phyloP scores from a whole-genome alignment of 2,329 filamentous ascomycete species.

The Rutstroemia sp. region DNA sequence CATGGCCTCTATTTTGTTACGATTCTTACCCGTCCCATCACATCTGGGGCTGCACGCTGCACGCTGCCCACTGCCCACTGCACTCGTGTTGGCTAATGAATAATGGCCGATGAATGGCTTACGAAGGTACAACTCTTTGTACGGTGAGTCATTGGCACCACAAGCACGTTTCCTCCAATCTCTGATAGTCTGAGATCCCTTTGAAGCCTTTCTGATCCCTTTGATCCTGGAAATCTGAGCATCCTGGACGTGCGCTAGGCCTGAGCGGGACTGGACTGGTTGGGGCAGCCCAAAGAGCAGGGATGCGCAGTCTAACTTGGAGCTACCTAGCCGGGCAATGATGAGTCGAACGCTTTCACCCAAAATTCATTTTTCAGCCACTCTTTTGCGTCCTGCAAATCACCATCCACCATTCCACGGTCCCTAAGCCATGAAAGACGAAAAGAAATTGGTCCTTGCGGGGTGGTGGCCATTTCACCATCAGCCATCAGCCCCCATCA shows the following conservation, averaged over 20 bases:
- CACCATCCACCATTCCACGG: neutral
- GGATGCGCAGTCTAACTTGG: neutral
- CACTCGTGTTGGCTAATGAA: neutral
- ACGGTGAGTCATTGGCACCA: too few relatives aligned
- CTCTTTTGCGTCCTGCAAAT: neutral
- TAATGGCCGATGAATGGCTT: neutral
- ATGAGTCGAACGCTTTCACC: neutral
- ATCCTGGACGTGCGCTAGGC: neutral
- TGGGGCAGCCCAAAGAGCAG: neutral
- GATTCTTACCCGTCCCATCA: neutral
- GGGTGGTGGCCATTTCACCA: neutral
- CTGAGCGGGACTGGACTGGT: neutral
- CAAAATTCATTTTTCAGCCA: neutral
- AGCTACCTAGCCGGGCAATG: too few relatives aligned
- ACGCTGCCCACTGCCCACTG: neutral
- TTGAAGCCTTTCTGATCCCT: neutral
- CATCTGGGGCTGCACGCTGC: too few relatives aligned
- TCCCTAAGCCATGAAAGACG: neutral
- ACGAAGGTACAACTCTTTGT: neutral
- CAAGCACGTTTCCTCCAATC: neutral
- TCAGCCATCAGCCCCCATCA: neutral
- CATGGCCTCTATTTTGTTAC: conserved; percentile 8
- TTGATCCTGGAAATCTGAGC: neutral
- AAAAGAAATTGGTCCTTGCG: neutral
- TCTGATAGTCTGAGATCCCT: neutral